Evolutionary conservation across 1,284 basidiomycete genomes (phyloP).

Genomic region (Leccinum griseonigrum): DNA sequence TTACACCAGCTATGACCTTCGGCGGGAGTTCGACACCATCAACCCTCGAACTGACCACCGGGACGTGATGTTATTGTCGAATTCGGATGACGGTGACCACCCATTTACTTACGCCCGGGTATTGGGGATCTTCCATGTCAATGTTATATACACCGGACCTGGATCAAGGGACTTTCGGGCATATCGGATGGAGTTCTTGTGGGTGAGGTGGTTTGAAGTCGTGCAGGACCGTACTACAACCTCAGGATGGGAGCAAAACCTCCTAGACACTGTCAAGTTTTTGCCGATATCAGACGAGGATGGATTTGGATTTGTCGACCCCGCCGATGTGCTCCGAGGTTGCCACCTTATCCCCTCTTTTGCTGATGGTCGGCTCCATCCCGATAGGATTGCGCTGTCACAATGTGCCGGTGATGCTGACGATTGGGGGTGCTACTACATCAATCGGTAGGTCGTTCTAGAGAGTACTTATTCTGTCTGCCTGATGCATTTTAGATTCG

Average conservation of each 20-base stretch:
- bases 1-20: not conserved
- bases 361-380: too few relatives aligned
- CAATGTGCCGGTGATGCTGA: too few relatives aligned
- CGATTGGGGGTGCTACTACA: too few relatives aligned
- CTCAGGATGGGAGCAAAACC: not conserved
- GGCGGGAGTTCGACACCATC: not conserved
- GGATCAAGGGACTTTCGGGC: not conserved
- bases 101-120: not conserved
- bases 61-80: not conserved
- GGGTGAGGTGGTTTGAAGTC: not conserved
- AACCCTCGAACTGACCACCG: not conserved
- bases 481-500: too few relatives aligned
- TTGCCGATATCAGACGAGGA: not conserved
- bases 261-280: conserved; percentile 1
- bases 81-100: not conserved
- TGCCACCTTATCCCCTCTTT: too few relatives aligned
- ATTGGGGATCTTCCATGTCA: not conserved
- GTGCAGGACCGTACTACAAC: not conserved
- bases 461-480: too few relatives aligned
- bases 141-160: not conserved
- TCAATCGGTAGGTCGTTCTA: too few relatives aligned
- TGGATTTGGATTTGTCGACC: too few relatives aligned
- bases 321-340: too few relatives aligned
- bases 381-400: too few relatives aligned
- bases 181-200: not conserved